Base-by-base conservation (phyloP, 495 filamentous ascomycete species). In the Penicillium diatomitis region DNA sequence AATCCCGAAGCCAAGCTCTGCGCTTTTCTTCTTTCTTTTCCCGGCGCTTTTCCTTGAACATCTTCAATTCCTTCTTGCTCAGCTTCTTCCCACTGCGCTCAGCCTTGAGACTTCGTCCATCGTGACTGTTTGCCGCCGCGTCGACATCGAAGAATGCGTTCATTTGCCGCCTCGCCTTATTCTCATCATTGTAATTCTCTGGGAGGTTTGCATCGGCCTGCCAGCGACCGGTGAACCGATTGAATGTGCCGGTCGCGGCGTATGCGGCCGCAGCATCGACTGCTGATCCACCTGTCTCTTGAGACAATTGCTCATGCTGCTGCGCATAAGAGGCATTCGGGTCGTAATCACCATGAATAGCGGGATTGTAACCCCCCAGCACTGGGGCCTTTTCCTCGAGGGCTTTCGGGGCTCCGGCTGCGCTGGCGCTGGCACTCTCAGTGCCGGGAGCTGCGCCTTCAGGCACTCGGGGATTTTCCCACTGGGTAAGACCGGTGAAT, bases 101-200 rank as follows among this genome's bases (percentile, higher is more conserved):
- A 6, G 88, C 92, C 67, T 91, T 94, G 44, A 98, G 68, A 61
- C 89, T 95, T 47, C 87, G 80, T 5, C 92, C 92, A 58, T 95
- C 86, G 55, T 98, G 92, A 52, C 78, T 82, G 61, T 96, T 96
- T 1, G 94, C 94, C 20, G 90, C 91, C 8, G 90, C 87, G 69
- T 97, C 92, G n/a, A 97, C 92, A 60, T 97, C 94, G 61, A 95
- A 98, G 68, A 83, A 98, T 7, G 90, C 88, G 60, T 84, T 84
- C 87, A 97, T 87, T 73, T 97, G 92, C 41, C 94, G 75, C 47
- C 73, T 77, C 38, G 81, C 81, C 75, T 96, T 96, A 54, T 88
- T 87, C 65, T 92, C 90, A 60, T 96, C 92, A 55, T 84, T 87
- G 73, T 87, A 83, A 9, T 79, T 78, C 44, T 89, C 86, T 2